A percentile compares a stretch with the other conserved stretches of the same genome.
These are phyloP conservation scores for Flaveria brownii DNA, from an alignment of 129 eudicot species.

Conservation along the genomic window DNA sequence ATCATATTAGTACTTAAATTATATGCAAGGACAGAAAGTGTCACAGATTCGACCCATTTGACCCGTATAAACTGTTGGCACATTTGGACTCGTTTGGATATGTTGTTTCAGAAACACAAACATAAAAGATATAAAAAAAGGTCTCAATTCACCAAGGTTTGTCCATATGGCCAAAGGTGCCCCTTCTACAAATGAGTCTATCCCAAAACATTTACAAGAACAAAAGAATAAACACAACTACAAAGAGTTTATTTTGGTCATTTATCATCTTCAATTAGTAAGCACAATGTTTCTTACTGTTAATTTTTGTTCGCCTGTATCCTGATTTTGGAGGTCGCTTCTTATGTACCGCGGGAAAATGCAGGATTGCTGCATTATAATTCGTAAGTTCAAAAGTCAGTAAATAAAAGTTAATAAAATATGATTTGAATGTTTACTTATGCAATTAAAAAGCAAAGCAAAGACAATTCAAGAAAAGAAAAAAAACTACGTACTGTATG, in stretches of 20 bases:
- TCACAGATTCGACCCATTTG: too few species aligned
- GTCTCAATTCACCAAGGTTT: not conserved
- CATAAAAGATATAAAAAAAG: not conserved
- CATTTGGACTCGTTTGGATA: not conserved
- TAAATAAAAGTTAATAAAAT: not conserved
- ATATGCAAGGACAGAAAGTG: not conserved
- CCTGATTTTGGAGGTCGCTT: slow-evolving; percentile 74
- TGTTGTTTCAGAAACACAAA: not conserved
- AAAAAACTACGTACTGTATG: slow-evolving; percentile 65
- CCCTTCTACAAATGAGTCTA: not conserved
- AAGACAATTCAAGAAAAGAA: not conserved
- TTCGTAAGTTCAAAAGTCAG: slow-evolving; percentile 19
- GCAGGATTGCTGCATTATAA: slow-evolving; percentile 91
- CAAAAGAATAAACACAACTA: not conserved
- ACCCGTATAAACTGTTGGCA: too few species aligned
- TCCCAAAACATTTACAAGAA: not conserved
- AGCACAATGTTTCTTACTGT: slow-evolving; percentile 42
- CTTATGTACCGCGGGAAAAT: slow-evolving; percentile 77
- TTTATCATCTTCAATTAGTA: slow-evolving; percentile 23
- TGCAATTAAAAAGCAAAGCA: not conserved
- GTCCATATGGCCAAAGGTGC: not conserved
- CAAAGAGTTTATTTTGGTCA: slow-evolving; percentile 5
- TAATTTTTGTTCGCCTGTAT: slow-evolving; percentile 72
- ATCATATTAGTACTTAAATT: not conserved
- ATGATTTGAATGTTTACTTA: not conserved